Evolutionary conservation across 345 rosid genomes (phyloP), one percentile per base, ranked within the genome.

Genomic region (Zanthoxylum bungeanum): DNA sequence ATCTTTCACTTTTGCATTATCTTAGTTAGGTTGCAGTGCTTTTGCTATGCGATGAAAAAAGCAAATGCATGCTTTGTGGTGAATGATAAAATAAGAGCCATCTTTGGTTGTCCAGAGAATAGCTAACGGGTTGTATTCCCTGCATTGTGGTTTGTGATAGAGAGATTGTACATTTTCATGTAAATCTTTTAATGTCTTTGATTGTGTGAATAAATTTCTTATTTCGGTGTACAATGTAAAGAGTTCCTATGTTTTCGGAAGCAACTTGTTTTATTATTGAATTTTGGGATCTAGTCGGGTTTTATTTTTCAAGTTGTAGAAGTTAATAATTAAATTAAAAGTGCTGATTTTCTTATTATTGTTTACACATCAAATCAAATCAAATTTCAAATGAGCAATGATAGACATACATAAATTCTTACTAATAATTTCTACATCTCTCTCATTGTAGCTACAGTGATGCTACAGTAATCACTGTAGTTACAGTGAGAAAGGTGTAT

Each of bases 161-260:
- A 10, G n/a, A n/a, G n/a, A n/a, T n/a, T n/a, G n/a, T n/a, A n/a
- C 71, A 52, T 9, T 52, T 67, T 53, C 16, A 3, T 52, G 71
- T 67, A 65, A 28, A 51, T 34, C 24, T 36, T 19, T 68, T 4
- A 7, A 3, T 67, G 30, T 8, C 51, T 31, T 11, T 31, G 11
- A 5, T 67, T 16, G 24, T 37, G 5, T 37, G 16, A 24, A 25
- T 36, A 36, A 22, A 3, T 0, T 22, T 12, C n/a, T 0, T 1
- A 21, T 36, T 22, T 63, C 17, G 16, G 0, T 3, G 9, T 12
- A 5, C 11, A 24, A 17, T 12, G 39, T 40, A 11, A 9, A 30
- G 42, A 22, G 28, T 11, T 42, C 30, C 16, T 22, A 62, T 61
- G 14, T 27, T 64, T 44, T 9, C 59, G 11, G 31, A 25, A 53